Conservation (phyloP, 1,284 basidiomycete genomes). For the Coniferiporia sulphurascens region DNA sequence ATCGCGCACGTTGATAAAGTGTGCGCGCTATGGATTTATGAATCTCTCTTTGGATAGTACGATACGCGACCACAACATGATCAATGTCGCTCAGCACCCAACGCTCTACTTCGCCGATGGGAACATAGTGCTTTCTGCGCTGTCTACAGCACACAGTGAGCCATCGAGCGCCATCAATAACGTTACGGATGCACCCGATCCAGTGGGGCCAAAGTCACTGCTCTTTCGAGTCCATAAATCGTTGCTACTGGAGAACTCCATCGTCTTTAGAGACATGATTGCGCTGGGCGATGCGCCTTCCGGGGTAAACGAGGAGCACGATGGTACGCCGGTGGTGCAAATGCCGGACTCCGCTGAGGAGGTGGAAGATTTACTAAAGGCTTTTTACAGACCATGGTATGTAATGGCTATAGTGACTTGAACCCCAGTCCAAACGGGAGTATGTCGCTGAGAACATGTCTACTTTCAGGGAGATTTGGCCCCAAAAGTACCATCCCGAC, state of each 20-base stretch:
- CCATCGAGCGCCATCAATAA: neutral
- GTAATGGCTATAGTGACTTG: neutral
- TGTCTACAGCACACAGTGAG: too few species aligned
- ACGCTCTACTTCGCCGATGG: constrained; percentile 1
- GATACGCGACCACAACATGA: too few species aligned
- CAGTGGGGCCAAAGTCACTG: neutral
- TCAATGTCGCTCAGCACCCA: neutral
- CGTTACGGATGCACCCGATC: neutral
- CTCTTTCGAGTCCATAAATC: constrained; percentile 3
- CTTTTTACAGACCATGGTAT: neutral
- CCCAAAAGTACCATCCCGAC: neutral
- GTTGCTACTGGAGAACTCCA: neutral
- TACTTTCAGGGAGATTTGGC: neutral
- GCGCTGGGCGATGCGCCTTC: neutral
- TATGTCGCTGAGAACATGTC: neutral
- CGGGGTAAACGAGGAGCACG: neutral
- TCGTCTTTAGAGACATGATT: constrained; percentile 1
- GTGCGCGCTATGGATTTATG: too few species aligned
- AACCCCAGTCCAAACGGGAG: neutral
- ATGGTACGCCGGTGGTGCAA: neutral
- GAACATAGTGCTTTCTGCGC: constrained; percentile 4
- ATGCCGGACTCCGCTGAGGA: neutral
- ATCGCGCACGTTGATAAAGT: too few species aligned
- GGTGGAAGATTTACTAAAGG: neutral
- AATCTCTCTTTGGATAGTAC: too few species aligned